Percentiles rank a stretch among this genome's conserved stretches.
Evolutionary conservation across 2,329 filamentous ascomycete genomes (phyloP).

Genomic region (Ramularia collo-cygni): DNA sequence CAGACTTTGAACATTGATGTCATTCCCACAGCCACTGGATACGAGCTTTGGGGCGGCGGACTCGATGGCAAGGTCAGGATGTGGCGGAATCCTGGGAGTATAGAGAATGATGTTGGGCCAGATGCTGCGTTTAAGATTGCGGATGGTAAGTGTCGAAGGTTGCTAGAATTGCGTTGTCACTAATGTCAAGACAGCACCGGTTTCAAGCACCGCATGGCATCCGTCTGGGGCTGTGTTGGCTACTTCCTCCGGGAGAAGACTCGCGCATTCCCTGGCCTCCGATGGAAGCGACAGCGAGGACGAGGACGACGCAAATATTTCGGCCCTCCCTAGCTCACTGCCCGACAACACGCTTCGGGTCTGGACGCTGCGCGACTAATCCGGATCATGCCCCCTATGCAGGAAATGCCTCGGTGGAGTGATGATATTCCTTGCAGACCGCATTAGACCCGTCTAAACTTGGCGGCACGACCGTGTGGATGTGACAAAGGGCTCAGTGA

Average conservation of each 20-base stretch:
- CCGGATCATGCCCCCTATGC: no score
- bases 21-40: conserved; percentile 31
- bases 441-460: no score
- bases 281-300: no score
- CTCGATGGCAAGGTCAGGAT: conserved; percentile 44
- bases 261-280: no score
- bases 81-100: conserved; percentile 42
- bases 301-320: no score
- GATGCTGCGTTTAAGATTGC: conserved; percentile 40
- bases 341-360: no score
- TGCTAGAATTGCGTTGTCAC: background rate
- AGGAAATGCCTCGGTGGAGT: no score
- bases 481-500: no score
- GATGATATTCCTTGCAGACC: no score
- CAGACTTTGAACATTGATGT: conserved; percentile 53
- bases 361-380: no score
- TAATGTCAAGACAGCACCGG: conserved; percentile 29
- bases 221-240: conserved; percentile 41
- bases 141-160: conserved; percentile 23
- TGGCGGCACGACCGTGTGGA: no score
- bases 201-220: conserved; percentile 43
- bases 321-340: no score
- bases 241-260: conserved; percentile 44
- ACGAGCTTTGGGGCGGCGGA: conserved; percentile 55
- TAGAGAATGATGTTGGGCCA: conserved; percentile 36